phyloP scores from a whole-genome alignment of 2,329 filamentous ascomycete genomes.

The Aspergillus sp. region DNA sequence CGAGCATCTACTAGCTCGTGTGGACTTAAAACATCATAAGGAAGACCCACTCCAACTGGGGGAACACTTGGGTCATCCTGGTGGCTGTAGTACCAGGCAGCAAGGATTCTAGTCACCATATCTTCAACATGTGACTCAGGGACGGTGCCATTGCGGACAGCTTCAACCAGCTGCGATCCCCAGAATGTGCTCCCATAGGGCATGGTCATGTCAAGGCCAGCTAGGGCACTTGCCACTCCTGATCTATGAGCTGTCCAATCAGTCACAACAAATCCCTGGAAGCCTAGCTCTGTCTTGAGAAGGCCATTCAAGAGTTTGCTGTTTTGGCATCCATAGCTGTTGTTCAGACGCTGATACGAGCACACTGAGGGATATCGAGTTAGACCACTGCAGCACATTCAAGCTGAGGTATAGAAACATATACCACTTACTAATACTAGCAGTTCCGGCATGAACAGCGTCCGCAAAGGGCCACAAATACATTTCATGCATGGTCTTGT shows the following conservation, averaged over 20 bases:
- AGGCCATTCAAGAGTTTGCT: constrained; percentile 67
- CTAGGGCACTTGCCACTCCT: constrained; percentile 58
- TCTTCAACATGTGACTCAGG: constrained; percentile 52
- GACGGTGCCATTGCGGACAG: constrained; percentile 56
- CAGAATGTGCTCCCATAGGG: constrained; percentile 46
- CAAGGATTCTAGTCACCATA: constrained; percentile 50
- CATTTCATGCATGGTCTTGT: constrained; percentile 66
- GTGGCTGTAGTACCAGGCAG: constrained; percentile 44
- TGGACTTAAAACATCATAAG: constrained; percentile 2
- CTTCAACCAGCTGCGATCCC: constrained; percentile 41
- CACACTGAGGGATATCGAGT: constrained; percentile 38
- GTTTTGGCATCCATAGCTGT: constrained; percentile 74
- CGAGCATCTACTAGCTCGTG: constrained; percentile 29
- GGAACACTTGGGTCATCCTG: constrained; percentile 29
- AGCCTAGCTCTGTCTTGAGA: constrained; percentile 71
- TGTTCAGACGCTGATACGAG: constrained; percentile 60
- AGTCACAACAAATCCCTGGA: constrained; percentile 71
- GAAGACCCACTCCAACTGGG: not conserved
- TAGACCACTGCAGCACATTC: constrained; percentile 41
- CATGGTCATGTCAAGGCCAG: constrained; percentile 83
- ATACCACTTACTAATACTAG: constrained; percentile 29
- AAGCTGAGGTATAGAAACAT: not conserved
- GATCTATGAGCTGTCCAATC: constrained; percentile 74
- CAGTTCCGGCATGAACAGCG: constrained; percentile 60
- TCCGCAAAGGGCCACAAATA: constrained; percentile 75